Percentiles rank a stretch among this genome's conserved stretches.
Evolutionary conservation across 352 stramenopile species (phyloP).

Genomic region (Phytophthora syringae): DNA sequence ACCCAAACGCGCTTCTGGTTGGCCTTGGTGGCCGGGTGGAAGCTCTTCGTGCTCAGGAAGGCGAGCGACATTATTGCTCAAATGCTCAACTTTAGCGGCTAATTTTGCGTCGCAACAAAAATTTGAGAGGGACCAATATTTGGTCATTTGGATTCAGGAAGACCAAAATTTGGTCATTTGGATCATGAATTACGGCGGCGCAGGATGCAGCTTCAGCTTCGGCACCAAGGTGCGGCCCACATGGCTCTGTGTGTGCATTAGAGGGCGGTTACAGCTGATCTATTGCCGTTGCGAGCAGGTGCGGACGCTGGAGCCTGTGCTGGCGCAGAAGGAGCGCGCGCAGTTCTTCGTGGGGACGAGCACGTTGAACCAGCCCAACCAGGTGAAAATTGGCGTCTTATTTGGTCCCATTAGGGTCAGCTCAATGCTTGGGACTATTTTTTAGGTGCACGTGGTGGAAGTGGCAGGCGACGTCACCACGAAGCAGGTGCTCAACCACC

Average conservation of each 20-base stretch:
- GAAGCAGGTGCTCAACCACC: constrained; percentile 50
- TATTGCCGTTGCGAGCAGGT: constrained; percentile 34
- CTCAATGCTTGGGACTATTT: constrained; percentile 14
- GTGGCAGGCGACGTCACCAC: constrained; percentile 50
- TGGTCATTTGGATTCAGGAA: not conserved
- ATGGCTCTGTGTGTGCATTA: not conserved
- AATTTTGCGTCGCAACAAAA: not conserved
- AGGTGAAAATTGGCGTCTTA: constrained; percentile 37
- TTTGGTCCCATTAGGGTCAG: not conserved
- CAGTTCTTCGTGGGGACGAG: constrained; percentile 77
- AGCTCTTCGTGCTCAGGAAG: constrained; percentile 86
- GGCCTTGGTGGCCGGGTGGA: constrained; percentile 75
- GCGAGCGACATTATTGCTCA: constrained; percentile 66
- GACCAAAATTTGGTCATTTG: not conserved
- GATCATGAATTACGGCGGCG: constrained; percentile 36
- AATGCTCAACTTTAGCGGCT: too few species aligned
- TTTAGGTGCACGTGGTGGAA: constrained; percentile 70
- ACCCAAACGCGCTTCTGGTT: constrained; percentile 91
- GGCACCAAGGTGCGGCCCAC: constrained; percentile 39
- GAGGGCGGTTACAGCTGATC: not conserved
- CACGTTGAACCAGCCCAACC: constrained; percentile 69
- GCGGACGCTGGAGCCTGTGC: constrained; percentile 70
- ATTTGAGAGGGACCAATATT: not conserved
- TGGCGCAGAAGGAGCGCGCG: constrained; percentile 64
- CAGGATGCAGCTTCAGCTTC: constrained; percentile 50